Conservation (phyloP, 73 alveolate genomes). For the Uronychia binucleata region DNA sequence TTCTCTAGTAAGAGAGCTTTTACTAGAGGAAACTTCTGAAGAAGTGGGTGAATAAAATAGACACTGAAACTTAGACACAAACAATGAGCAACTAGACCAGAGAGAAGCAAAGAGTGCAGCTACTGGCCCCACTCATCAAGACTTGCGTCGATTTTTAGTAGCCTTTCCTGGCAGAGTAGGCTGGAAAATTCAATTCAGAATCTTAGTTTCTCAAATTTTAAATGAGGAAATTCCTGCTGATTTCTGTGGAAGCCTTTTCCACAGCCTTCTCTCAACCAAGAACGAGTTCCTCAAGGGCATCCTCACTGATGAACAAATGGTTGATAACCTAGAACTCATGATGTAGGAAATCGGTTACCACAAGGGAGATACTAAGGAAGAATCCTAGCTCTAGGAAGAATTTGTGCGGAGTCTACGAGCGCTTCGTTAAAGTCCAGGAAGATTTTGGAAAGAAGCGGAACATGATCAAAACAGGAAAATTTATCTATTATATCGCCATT, state of each 20-base stretch:
- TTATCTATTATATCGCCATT: slow-evolving; percentile 34
- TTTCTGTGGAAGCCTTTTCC: neutral
- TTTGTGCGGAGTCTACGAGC: neutral
- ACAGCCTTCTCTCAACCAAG: no score
- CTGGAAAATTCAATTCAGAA: neutral
- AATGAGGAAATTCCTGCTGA: neutral
- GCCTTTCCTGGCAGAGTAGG: neutral
- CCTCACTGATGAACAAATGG: slow-evolving; percentile 1
- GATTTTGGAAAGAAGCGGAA: neutral
- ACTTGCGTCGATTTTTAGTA: neutral
- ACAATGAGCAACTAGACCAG: no score
- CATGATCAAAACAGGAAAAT: slow-evolving; percentile 20
- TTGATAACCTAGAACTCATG: neutral
- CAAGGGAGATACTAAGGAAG: slow-evolving; percentile 16
- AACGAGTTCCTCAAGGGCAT: slow-evolving; percentile 12
- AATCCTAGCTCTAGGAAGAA: slow-evolving; percentile 16
- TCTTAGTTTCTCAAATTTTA: neutral
- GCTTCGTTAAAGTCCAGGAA: neutral
- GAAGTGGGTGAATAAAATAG: no score
- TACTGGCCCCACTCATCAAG: neutral
- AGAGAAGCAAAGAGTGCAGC: neutral
- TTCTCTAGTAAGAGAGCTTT: no score
- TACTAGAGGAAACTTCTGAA: no score
- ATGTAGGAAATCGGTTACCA: neutral
- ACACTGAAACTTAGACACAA: no score